Evolutionary conservation across 2,329 filamentous ascomycete species (phyloP), one percentile per base, ranked within the genome.

Genomic region (Sporothrix mexicana): DNA sequence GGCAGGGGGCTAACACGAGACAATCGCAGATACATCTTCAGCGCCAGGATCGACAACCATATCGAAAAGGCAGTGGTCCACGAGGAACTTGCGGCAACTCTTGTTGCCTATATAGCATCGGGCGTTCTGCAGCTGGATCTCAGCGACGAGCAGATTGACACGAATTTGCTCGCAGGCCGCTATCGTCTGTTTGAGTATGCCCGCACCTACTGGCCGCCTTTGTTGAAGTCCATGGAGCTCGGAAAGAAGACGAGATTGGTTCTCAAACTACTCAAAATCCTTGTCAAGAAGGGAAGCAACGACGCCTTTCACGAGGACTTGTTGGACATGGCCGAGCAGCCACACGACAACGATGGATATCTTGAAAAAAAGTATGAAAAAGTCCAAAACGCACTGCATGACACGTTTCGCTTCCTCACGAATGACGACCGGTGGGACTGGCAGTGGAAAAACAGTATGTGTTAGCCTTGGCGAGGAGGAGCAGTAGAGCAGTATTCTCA

Each of bases 141-240:
- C 8, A 47, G 41, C 61, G 41, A 43, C 30, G 61, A 66, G 23
- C 25, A 66, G 36, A 47, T 66, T 23, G 61, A 66, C 36, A 43
- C 3, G 36, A 45, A 66, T 41, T 41, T 66, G n/a, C 61, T 66
- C n/a, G 61, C 61, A 45, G 61, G 61, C 36, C 30, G 30, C 15
- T 66, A 66, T 47, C 30, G 61, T 23, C 61, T 66, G 36, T 41
- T 66, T 43, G 25, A 47, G 61, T 66, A 66, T 47, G 61, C 61
- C 41, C 30, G 30, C 41, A 20, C 36, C 30, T 45, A 66, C n/a
- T 66, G 61, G 61, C 36, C 61, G 36, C 25, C 41, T 41, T 47
- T 66, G 25, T 41, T 47, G 61, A 66, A 47, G 23, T 23, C 41
- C 30, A 66, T 45, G 30, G 36, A 43, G 36, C n/a, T 36, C 30